A percentile compares a stretch with the other conserved stretches of the same genome.
phyloP scores from a whole-genome alignment of 1,284 basidiomycete genomes.

The Pascua guehoae region DNA sequence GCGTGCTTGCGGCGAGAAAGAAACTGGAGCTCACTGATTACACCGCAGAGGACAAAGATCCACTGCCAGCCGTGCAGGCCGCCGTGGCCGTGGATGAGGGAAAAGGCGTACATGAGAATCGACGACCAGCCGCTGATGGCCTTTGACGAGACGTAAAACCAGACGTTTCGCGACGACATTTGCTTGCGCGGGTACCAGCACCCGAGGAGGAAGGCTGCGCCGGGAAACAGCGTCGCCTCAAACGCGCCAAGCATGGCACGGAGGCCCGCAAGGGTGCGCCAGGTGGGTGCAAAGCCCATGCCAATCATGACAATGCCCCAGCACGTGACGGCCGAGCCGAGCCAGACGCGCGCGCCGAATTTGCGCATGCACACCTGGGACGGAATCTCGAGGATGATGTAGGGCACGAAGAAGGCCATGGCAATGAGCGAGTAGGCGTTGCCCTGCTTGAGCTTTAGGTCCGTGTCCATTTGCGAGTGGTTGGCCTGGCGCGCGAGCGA shows the following conservation, averaged over 20 bases:
- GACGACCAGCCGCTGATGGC: slow-evolving; percentile 1
- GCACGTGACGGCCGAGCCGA: slow-evolving; percentile 14
- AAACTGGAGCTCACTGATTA: slow-evolving; percentile 4
- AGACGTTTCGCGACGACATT: slow-evolving; percentile 34
- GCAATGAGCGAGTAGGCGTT: slow-evolving; percentile 46
- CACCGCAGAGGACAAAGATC: slow-evolving; percentile 5
- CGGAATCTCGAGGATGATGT: slow-evolving; percentile 45
- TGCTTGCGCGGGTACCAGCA: slow-evolving; percentile 51
- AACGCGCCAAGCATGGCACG: slow-evolving; percentile 49
- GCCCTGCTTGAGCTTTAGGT: slow-evolving; percentile 6
- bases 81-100: background rate
- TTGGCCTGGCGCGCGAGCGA: slow-evolving; percentile 18
- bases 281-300: slow-evolving; percentile 40
- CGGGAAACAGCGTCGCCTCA: slow-evolving; percentile 44
- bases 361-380: slow-evolving; percentile 23
- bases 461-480: slow-evolving; percentile 8
- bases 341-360: slow-evolving; percentile 14
- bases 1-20: too few species aligned
- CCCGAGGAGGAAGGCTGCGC: slow-evolving; percentile 49
- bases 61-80: slow-evolving; percentile 5
- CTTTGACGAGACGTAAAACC: slow-evolving; percentile 4
- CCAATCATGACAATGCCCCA: slow-evolving; percentile 50
- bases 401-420: slow-evolving; percentile 38
- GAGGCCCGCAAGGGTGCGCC: slow-evolving; percentile 44
- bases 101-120: background rate